Percentiles rank a stretch among this genome's conserved stretches.
Evolutionary conservation across 2,329 filamentous ascomycete genomes (phyloP).

Genomic region (Geosmithia flava): DNA sequence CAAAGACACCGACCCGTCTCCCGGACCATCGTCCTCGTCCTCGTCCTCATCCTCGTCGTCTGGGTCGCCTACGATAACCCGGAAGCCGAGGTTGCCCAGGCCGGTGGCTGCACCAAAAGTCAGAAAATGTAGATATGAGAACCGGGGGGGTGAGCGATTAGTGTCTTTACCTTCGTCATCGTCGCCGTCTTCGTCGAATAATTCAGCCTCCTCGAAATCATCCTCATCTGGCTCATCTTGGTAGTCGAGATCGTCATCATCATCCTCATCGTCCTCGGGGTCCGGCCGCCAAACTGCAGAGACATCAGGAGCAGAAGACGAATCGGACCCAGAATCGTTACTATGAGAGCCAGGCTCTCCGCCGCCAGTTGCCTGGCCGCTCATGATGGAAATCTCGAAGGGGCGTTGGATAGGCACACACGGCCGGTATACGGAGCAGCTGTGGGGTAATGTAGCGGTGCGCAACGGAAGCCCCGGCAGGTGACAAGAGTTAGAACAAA

Average conservation of each 20-base stretch:
- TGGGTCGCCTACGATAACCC: slow-evolving; percentile 1
- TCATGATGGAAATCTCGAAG: not conserved
- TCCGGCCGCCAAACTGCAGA: slow-evolving; percentile 3
- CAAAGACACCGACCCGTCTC: slow-evolving; percentile 14
- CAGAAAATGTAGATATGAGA: no score
- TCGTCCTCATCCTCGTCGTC: slow-evolving; percentile 11
- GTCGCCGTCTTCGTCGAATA: slow-evolving; percentile 8
- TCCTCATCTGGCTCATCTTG: slow-evolving; percentile 10
- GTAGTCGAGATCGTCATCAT: slow-evolving; percentile 10
- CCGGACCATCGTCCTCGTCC: slow-evolving; percentile 21
- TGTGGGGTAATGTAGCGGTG: not conserved
- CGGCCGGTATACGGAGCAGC: not conserved
- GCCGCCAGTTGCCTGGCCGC: not conserved
- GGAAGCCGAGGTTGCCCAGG: slow-evolving; percentile 6
- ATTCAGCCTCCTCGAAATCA: slow-evolving; percentile 15
- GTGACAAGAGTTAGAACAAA: not conserved
- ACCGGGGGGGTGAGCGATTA: no score
- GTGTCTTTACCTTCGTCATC: slow-evolving; percentile 12
- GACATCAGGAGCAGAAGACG: not conserved
- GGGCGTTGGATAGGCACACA: not conserved
- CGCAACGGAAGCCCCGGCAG: not conserved
- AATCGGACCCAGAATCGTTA: not conserved
- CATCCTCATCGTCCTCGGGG: slow-evolving; percentile 18
- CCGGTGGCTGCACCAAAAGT: not conserved
- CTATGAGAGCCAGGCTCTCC: not conserved